Conservation (phyloP, 345 rosid species). For the Physaria fendleri region DNA sequence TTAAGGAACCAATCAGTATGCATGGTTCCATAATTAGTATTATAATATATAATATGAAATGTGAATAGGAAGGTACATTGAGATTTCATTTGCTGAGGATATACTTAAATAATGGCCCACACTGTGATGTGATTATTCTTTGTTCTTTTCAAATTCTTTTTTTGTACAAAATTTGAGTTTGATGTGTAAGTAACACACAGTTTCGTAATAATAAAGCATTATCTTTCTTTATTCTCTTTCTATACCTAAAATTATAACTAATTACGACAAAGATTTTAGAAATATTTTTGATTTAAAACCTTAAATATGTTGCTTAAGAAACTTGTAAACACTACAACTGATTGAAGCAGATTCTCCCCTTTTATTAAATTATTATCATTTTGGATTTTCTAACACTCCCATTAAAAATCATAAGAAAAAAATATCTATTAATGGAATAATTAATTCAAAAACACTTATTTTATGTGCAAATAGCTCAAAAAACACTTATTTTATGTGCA, state of each 20-base stretch:
- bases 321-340: not conserved
- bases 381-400: not conserved
- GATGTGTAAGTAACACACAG: conserved; percentile 24
- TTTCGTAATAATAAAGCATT: conserved; percentile 27
- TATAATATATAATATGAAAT: too few relatives aligned
- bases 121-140: conserved; percentile 17
- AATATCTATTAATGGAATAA: not conserved
- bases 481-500: not conserved
- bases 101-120: conserved; percentile 31
- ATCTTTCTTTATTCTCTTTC: conserved; percentile 10
- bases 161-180: conserved; percentile 26
- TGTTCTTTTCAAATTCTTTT: conserved; percentile 14
- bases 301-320: not conserved
- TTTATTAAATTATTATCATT: too few relatives aligned
- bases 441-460: not conserved
- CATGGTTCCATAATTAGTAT: conserved; percentile 19
- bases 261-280: not conserved
- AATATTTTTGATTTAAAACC: not conserved
- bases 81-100: conserved; percentile 20
- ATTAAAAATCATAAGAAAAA: not conserved
- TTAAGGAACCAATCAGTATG: conserved; percentile 9
- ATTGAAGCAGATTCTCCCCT: not conserved
- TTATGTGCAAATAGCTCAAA: not conserved
- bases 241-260: not conserved
- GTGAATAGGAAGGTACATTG: conserved; percentile 26